Conservation (phyloP, 1,284 basidiomycete species). For the Leccinum fallax region DNA sequence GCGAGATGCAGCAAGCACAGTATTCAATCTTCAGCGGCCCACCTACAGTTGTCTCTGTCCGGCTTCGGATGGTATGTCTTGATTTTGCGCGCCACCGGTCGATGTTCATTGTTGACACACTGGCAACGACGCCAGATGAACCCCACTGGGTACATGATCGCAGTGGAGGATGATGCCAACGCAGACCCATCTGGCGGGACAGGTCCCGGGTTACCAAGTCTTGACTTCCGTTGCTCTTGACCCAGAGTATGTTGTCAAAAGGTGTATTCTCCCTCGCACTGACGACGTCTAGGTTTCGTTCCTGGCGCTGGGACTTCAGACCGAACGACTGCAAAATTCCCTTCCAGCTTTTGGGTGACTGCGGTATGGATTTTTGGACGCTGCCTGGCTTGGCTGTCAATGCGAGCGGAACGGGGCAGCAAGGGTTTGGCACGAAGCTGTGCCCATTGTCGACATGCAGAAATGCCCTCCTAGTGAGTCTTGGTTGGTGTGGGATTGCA, state of each 20-base stretch:
- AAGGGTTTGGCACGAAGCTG: no score
- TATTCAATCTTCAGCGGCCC: background rate
- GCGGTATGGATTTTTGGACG: no score
- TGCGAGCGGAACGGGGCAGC: no score
- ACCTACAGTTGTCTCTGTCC: rapidly evolving
- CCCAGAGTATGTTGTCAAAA: background rate
- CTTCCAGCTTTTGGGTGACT: no score
- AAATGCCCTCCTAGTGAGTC: background rate
- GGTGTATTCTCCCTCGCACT: background rate
- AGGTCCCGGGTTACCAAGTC: background rate
- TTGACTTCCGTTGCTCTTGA: background rate
- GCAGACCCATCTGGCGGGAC: background rate
- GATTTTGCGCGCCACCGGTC: background rate
- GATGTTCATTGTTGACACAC: background rate
- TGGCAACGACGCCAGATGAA: background rate
- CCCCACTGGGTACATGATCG: background rate
- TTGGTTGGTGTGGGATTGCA: background rate
- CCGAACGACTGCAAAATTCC: no score
- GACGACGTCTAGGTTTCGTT: background rate
- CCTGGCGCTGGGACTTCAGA: no score
- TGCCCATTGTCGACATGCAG: background rate
- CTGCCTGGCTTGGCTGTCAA: no score
- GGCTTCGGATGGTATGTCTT: background rate
- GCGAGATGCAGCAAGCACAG: background rate
- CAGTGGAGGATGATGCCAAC: background rate